phyloP scores from a whole-genome alignment of 192 early-diverging fungal genomes.

The Kickxella alabastrina region DNA sequence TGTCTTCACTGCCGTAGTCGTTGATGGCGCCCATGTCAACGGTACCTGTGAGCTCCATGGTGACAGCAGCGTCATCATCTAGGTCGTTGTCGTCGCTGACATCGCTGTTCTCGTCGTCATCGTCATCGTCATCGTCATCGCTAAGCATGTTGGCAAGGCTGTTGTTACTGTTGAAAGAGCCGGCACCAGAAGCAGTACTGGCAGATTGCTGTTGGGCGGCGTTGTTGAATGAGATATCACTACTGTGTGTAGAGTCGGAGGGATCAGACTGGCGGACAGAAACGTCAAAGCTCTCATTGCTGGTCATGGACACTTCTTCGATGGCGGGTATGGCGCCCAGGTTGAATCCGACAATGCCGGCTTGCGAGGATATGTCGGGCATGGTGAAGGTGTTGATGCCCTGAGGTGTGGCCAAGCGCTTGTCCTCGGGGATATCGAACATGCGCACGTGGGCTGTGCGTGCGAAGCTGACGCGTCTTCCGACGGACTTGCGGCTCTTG shows the following conservation, averaged over 20 bases:
- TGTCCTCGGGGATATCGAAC: constrained; percentile 49
- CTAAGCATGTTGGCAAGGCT: constrained; percentile 13
- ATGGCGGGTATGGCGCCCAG: constrained; percentile 32
- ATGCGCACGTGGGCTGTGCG: constrained; percentile 49
- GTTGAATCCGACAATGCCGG: constrained; percentile 35
- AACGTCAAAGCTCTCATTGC: constrained; percentile 51
- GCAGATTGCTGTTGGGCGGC: no score
- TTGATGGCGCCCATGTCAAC: constrained; percentile 13
- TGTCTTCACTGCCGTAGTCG: neutral
- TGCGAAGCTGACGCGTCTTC: constrained; percentile 49
- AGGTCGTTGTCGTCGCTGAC: constrained; percentile 17
- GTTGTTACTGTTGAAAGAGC: neutral
- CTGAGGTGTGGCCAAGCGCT: constrained; percentile 11
- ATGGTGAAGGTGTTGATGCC: constrained; percentile 29
- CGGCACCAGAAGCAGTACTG: no score
- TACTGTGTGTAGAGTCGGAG: constrained; percentile 36
- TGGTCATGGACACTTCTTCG: constrained; percentile 46
- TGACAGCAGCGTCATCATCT: constrained; percentile 9
- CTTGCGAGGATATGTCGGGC: constrained; percentile 50
- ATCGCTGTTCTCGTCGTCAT: no score
- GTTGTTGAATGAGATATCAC: constrained; percentile 38
- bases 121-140: constrained; percentile 14
- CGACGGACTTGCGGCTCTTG: constrained; percentile 46
- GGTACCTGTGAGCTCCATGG: constrained; percentile 42
- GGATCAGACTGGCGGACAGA: constrained; percentile 46